Conservation (phyloP, 257 asterid genomes). For the Plantago major region DNA sequence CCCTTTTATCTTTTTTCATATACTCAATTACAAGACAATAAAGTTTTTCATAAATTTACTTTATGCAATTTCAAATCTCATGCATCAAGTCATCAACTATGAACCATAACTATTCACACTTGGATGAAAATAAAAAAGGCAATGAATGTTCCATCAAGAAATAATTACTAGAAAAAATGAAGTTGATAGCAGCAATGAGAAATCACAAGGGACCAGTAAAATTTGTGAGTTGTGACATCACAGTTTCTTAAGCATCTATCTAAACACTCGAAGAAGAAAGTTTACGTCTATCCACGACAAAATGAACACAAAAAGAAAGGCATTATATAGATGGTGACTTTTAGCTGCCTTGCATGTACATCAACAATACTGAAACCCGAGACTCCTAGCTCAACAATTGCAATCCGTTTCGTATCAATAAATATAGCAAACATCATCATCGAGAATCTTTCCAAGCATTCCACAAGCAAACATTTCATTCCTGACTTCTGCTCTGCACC, state of each 20-base stretch:
- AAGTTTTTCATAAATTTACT: neutral
- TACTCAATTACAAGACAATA: neutral
- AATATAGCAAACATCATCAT: conserved; percentile 6
- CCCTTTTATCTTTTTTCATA: too few species aligned
- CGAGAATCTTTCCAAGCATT: conserved; percentile 12
- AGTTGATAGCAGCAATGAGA: conserved; percentile 16
- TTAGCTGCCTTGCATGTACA: conserved; percentile 18
- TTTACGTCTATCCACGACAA: conserved; percentile 25
- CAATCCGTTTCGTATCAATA: conserved; percentile 9
- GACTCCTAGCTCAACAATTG: conserved; percentile 9
- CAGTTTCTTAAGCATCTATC: conserved; percentile 10
- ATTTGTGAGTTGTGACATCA: neutral
- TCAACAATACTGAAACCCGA: conserved; percentile 15
- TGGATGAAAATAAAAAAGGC: neutral
- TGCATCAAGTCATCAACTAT: neutral
- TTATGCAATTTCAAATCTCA: neutral
- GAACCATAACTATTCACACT: conserved; percentile 8
- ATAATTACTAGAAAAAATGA: conserved; percentile 5
- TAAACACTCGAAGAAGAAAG: conserved; percentile 8
- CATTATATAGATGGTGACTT: conserved; percentile 10
- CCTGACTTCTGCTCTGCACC: conserved; percentile 24
- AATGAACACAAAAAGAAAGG: conserved; percentile 26
- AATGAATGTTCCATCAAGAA: neutral
- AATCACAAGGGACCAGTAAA: conserved; percentile 12
- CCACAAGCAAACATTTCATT: conserved; percentile 21